Conservation (phyloP, 2,329 filamentous ascomycete genomes). For the Gaeumannomyces sp. region DNA sequence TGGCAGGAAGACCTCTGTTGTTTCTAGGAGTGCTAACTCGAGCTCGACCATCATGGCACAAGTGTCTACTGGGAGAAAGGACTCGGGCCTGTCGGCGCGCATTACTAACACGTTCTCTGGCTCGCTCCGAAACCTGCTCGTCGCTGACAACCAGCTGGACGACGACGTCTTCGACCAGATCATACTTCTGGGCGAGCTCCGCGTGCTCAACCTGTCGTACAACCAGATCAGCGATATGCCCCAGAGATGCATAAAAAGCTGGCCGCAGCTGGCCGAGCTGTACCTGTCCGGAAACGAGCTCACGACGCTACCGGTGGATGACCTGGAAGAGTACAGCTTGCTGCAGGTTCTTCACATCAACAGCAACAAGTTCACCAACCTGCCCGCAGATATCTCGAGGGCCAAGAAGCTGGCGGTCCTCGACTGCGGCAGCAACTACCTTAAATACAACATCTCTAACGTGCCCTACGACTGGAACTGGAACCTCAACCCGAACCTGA, state of each 20-base stretch:
- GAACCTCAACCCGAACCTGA: conserved; percentile 94
- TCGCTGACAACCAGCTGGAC: conserved; percentile 90
- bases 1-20: conserved; percentile 77
- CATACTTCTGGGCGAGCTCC: conserved; percentile 72
- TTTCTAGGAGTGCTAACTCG: conserved; percentile 54
- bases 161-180: conserved; percentile 95
- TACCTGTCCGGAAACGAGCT: conserved; percentile 95
- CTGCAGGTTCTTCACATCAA: conserved; percentile 92
- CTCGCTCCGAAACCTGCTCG: conserved; percentile 74
- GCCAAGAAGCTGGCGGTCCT: conserved; percentile 86
- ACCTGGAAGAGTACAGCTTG: conserved; percentile 82
- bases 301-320: conserved; percentile 84
- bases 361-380: conserved; percentile 93
- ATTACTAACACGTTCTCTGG: conserved; percentile 82
- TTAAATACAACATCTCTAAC: conserved; percentile 99
- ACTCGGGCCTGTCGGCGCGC: conserved; percentile 77
- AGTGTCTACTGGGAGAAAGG: conserved; percentile 61
- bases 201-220: conserved; percentile 88
- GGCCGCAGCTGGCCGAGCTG: conserved; percentile 84
- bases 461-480: conserved; percentile 99
- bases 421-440: conserved; percentile 87
- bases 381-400: conserved; percentile 91
- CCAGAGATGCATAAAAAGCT: conserved; percentile 77
- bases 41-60: conserved; percentile 46
- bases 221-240: conserved; percentile 93